Evolutionary conservation across 2,329 filamentous ascomycete species (phyloP).

Genomic region (Colletotrichum sp.): DNA sequence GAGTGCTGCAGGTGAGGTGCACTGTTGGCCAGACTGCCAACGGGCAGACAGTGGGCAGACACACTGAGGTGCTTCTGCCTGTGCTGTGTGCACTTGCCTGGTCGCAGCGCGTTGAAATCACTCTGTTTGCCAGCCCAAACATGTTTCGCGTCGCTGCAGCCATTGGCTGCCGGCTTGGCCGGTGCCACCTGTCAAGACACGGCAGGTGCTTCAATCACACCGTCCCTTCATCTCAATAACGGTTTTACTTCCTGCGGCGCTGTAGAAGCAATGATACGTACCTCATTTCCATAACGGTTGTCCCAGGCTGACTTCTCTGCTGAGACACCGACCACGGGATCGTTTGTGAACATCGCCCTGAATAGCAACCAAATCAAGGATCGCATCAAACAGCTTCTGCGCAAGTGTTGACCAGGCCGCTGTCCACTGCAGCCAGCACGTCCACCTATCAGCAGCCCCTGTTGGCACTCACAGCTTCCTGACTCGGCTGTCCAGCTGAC

Average conservation of each 20-base stretch:
- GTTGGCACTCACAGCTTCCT: slow-evolving; percentile 7
- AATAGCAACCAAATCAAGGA: neutral
- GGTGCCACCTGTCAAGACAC: neutral
- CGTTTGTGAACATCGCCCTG: neutral
- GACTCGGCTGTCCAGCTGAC: slow-evolving; percentile 18
- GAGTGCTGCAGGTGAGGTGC: neutral
- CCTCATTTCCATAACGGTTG: neutral
- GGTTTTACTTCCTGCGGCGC: neutral
- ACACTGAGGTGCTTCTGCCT: neutral
- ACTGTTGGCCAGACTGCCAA: neutral
- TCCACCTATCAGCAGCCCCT: slow-evolving; percentile 8
- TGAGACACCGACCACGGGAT: slow-evolving; percentile 8
- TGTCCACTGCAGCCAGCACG: neutral
- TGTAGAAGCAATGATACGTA: neutral
- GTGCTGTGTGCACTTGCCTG: neutral
- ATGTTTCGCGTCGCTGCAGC: neutral
- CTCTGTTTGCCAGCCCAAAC: neutral
- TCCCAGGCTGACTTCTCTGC: neutral
- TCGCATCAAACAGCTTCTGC: neutral
- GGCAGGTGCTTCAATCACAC: neutral
- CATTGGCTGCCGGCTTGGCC: neutral
- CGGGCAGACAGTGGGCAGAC: neutral
- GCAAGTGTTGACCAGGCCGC: neutral
- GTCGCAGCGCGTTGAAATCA: neutral
- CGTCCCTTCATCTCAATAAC: neutral